Base-by-base conservation (phyloP, 2,329 filamentous ascomycete species). In the Stromatinia cepivora region DNA sequence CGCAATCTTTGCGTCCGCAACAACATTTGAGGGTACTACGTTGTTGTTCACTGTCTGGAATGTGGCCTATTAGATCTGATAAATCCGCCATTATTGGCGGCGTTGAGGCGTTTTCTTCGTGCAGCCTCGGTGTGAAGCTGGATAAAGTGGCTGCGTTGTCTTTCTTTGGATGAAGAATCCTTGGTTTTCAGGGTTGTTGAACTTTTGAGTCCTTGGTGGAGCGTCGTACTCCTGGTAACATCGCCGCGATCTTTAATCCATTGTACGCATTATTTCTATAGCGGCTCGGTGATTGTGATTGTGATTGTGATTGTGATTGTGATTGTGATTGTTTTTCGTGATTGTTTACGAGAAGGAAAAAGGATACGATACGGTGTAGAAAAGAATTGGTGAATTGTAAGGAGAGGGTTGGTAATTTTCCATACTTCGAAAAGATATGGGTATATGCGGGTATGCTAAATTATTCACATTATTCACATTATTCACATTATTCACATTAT, bases 1-100 rank as follows among this genome's bases (percentile, higher is more conserved):
- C 86, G 80, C 94, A 98, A 76, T 93, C 89, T 72, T 84, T 79
- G 73, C 88, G 89, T 69, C 93, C 94, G 82, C 94, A 99, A 82
- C 94, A 99, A 84, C 95, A 98, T 63, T 77, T 72, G n/a, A 62
- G 54, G 11, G 39, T 36, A n/a, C n/a, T 42, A 59, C 63, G 39
- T 39, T 66, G 46, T 48, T 66, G 34, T 52, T 71, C 68, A 57
- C 9, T 28, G 11, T 58, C 59, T 67, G 76, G 76, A 72, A 78
- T 77, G 72, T 69, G 73, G 65, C 71, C 73, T 42, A 66, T 56
- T n/a, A 66, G 36, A 57, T 56, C 20, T 28, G 63, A 66, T 42
- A 66, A 57, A 66, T 57, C 36, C 2, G 63, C 63, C 63, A 66
- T 66, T 3, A 56, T 56, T 28, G 34, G 11, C 39, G 39, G 39